A percentile compares a stretch with the other conserved stretches of the same genome.
Conservation (phyloP, 2,329 filamentous ascomycete genomes). For the Catunica adiposa region DNA sequence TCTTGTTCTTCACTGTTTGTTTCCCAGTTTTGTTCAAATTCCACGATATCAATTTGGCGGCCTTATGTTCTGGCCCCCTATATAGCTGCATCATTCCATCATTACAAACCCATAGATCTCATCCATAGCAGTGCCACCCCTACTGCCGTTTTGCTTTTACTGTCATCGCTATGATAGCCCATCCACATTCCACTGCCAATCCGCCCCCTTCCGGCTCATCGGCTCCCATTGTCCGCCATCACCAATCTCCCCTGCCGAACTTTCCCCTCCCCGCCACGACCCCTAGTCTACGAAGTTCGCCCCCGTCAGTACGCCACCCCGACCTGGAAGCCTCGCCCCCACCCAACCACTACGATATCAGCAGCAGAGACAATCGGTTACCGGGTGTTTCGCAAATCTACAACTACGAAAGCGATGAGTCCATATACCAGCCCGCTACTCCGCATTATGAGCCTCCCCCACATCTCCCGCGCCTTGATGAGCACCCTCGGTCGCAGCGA, state of each 20-base stretch:
- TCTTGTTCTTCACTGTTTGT: too few relatives aligned
- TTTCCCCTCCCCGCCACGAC: neutral
- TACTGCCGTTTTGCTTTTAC: neutral
- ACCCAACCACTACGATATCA: neutral
- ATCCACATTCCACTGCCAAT: neutral
- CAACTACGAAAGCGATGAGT: slow-evolving; percentile 6
- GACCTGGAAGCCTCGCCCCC: neutral
- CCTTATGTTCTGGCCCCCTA: too few relatives aligned
- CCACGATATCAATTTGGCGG: too few relatives aligned
- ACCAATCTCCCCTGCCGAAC: neutral
- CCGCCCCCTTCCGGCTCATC: neutral
- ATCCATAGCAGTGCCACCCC: neutral
- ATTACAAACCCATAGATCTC: neutral
- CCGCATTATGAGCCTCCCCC: slow-evolving; percentile 7
- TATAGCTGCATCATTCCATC: neutral
- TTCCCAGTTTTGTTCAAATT: too few relatives aligned
- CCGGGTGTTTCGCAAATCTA: slow-evolving; percentile 10
- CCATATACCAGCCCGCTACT: neutral
- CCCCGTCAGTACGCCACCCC: neutral
- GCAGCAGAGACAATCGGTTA: neutral
- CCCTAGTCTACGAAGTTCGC: neutral
- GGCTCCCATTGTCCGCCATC: neutral
- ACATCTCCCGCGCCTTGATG: slow-evolving; percentile 3
- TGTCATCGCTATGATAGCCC: neutral
- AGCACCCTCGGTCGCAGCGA: neutral